Conservation (phyloP, 495 filamentous ascomycete species). For the Beverwykella pulmonaria region DNA sequence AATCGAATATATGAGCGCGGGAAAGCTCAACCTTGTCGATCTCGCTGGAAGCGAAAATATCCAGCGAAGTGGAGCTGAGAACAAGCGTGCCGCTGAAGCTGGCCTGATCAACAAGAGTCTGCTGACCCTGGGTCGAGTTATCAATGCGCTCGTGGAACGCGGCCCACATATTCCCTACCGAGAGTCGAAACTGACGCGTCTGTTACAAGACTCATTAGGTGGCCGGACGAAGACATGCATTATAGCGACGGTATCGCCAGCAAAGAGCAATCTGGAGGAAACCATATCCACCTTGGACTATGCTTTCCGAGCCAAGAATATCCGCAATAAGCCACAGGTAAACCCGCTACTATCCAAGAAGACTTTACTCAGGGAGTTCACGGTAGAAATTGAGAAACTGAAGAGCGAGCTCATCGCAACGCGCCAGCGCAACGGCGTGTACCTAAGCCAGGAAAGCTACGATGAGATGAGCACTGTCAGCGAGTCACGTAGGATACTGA, state of each 20-base stretch:
- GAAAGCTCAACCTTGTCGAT: conserved; percentile 95
- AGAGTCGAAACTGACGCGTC: conserved; percentile 92
- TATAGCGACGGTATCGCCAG: conserved; percentile 93
- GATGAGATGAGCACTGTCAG: conserved; percentile 87
- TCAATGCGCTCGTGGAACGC: conserved; percentile 94
- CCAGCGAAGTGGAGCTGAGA: conserved; percentile 92
- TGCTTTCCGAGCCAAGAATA: conserved; percentile 96
- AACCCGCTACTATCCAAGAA: conserved; percentile 91
- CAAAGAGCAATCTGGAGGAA: conserved; percentile 92
- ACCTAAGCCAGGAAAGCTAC: conserved; percentile 79
- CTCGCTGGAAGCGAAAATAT: conserved; percentile 97
- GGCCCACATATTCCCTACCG: conserved; percentile 91
- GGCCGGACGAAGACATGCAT: conserved; percentile 97
- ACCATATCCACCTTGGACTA: conserved; percentile 98
- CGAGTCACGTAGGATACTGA: conserved; percentile 88
- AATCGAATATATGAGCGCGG: conserved; percentile 88
- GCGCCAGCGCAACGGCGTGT: conserved; percentile 91
- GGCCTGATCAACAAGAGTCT: conserved; percentile 98
- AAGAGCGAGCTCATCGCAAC: conserved; percentile 93
- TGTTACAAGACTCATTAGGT: conserved; percentile 94
- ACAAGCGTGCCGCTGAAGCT: conserved; percentile 93
- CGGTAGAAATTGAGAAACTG: conserved; percentile 89
- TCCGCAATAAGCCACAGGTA: conserved; percentile 94
- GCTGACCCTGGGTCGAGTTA: conserved; percentile 91
- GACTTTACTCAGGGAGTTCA: conserved; percentile 85